Evolutionary conservation across 768 basidiomycete genomes (phyloP).

Genomic region (Lentinus tigrinus): DNA sequence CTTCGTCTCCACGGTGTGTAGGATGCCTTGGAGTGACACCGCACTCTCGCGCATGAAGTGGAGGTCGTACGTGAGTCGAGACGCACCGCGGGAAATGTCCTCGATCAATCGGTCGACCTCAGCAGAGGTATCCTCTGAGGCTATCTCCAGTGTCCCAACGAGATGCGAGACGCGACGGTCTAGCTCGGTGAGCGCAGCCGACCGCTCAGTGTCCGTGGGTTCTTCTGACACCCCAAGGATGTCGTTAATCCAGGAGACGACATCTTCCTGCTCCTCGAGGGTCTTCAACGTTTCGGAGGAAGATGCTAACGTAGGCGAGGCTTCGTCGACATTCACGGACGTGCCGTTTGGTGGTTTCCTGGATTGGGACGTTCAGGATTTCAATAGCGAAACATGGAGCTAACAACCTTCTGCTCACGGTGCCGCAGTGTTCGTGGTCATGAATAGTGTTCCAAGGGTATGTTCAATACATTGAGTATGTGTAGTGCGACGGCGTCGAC

Average conservation of each 20-base stretch:
- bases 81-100: conserved; percentile 88
- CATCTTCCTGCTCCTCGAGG: conserved; percentile 25
- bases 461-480: neutral
- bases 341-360: neutral
- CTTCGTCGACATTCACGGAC: neutral
- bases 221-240: conserved; percentile 20
- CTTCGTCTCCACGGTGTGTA: conserved; percentile 60
- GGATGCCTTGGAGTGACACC: conserved; percentile 63
- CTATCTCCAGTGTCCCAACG: conserved; percentile 78
- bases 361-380: conserved; percentile 7
- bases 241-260: conserved; percentile 33
- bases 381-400: conserved; percentile 10
- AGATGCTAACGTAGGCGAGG: neutral
- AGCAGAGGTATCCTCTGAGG: conserved; percentile 84
- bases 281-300: conserved; percentile 20
- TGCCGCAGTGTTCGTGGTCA: conserved; percentile 3
- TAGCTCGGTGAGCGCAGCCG: conserved; percentile 41
- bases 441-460: neutral
- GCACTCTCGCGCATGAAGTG: conserved; percentile 97
- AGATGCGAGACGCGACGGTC: conserved; percentile 76
- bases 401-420: conserved; percentile 17
- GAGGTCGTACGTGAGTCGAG: conserved; percentile 90
- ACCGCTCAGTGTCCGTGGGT: conserved; percentile 5
- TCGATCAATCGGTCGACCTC: conserved; percentile 87
- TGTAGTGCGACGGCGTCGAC: neutral